These are phyloP conservation scores for Nannochloropsis oceanica DNA, from an alignment of 108 stramenopile species.

Conservation along the genomic window DNA sequence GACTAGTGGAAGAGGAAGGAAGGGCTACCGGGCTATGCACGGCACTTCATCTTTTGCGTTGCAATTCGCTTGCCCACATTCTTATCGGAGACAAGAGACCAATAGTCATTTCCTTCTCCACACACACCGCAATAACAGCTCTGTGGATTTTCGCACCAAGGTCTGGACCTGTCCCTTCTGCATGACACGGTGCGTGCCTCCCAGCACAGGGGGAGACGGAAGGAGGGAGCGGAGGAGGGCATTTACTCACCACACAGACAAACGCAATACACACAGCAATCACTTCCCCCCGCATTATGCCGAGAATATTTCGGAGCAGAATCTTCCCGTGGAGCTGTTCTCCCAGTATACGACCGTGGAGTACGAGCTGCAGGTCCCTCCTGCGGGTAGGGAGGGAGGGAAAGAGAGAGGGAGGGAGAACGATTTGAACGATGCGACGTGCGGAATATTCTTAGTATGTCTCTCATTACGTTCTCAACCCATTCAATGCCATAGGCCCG, in stretches of 20 bases:
- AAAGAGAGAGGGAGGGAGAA: background rate
- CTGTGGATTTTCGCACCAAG: slow-evolving; percentile 85
- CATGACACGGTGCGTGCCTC: slow-evolving; percentile 28
- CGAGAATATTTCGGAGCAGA: slow-evolving; percentile 89
- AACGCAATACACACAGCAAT: slow-evolving; percentile 45
- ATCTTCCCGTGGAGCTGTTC: slow-evolving; percentile 95
- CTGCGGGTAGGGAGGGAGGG: slow-evolving; percentile 6
- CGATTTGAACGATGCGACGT: background rate
- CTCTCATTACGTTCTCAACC: background rate
- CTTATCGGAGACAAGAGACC: too few relatives aligned
- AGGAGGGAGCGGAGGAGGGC: background rate
- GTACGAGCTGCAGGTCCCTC: slow-evolving; percentile 70
- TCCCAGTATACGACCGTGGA: slow-evolving; percentile 95
- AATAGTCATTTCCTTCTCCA: background rate
- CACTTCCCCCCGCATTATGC: slow-evolving; percentile 99
- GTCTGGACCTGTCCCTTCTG: slow-evolving; percentile 98
- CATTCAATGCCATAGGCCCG: slow-evolving; percentile 59
- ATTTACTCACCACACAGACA: background rate
- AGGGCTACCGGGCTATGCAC: background rate
- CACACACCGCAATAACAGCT: background rate
- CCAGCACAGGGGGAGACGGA: background rate
- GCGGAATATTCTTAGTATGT: background rate
- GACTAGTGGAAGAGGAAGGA: background rate
- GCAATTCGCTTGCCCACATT: background rate
- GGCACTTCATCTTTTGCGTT: background rate